Conservation (phyloP, 371 early-diverging fungal genomes). For the Haplosporangium sp. region DNA sequence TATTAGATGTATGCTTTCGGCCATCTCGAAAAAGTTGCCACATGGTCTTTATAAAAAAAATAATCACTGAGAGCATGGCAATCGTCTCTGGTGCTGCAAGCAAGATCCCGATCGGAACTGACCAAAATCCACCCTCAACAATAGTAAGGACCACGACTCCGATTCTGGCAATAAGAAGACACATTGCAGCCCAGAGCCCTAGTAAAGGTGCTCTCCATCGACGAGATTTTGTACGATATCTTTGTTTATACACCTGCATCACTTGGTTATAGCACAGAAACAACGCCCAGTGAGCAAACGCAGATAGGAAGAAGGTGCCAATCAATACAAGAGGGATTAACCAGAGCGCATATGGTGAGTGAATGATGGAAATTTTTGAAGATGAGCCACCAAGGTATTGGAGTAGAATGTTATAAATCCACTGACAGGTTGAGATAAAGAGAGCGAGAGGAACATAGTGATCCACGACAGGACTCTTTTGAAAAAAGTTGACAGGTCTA, state of each 20-base stretch:
- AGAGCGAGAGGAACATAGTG: constrained; percentile 52
- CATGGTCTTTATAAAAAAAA: constrained; percentile 46
- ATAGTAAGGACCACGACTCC: constrained; percentile 28
- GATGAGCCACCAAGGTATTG: constrained; percentile 47
- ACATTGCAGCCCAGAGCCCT: constrained; percentile 45
- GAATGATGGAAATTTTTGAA: constrained; percentile 26
- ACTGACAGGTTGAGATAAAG: constrained; percentile 54
- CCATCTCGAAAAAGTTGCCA: constrained; percentile 19
- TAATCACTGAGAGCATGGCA: constrained; percentile 34
- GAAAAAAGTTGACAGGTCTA: constrained; percentile 55
- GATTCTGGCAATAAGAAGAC: constrained; percentile 25
- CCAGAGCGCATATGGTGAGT: constrained; percentile 50
- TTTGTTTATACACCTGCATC: constrained; percentile 37
- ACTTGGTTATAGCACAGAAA: constrained; percentile 54
- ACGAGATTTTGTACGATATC: constrained; percentile 10
- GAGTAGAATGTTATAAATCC: constrained; percentile 54
- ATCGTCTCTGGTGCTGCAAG: constrained; percentile 49
- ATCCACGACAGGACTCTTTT: constrained; percentile 55
- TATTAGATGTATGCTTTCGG: background rate
- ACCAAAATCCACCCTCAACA: constrained; percentile 48
- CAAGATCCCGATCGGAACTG: constrained; percentile 39
- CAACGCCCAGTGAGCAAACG: constrained; percentile 51
- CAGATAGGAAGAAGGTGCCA: constrained; percentile 52
- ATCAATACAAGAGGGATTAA: constrained; percentile 46
- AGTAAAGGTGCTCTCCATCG: constrained; percentile 42